Base-by-base conservation (phyloP, 305 asterid genomes). In the Fraxinus sp. region DNA sequence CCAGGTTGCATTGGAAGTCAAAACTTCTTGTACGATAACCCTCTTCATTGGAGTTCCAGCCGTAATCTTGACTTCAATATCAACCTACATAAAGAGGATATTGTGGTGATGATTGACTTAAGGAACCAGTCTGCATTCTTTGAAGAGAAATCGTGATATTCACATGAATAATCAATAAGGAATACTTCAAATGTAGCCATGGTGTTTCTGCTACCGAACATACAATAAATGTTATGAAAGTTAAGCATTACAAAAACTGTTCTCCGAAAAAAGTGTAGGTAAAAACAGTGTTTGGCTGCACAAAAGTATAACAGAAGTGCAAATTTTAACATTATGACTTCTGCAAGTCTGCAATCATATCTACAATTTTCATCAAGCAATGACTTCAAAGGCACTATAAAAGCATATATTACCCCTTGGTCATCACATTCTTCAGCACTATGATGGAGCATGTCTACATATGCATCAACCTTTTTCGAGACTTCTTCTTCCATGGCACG, bases 401-500 rank as follows among this genome's bases (percentile, higher is more conserved):
- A 78, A 84, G 77, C 41, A 64, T 33, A 11, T 55, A 62, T 89
- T 90, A 94, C 98, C 97, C 94, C 92, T 77, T 89, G 88, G 72
- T 36, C 87, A 80, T 92, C 92, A 84, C 93, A 92, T 79, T 90
- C 92, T 86, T 90, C 91, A 39, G 97, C 95, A 79, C 91, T 89
- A 77, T 84, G 83, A 86, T 83, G 90, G 77, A 94, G 96, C 93
- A 90, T 74, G 85, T 87, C 82, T 28, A 87, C 83, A 81, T 89
- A 91, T 75, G 79, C 66, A 73, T 92, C 94, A 62, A 90, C 90
- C 89, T 89, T 94, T 82, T 87, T 91, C 1, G 87, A 73, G 55
- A 90, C 96, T 81, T 91, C 93, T 87, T 91, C 93, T 86, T 90
- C 91, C 86, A 94, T 85, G n/a, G 92, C 93, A 80, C 94, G 92